These are phyloP conservation scores for Apophysomyces ossiformis DNA, from an alignment of 371 early-diverging fungal genomes.

Conservation along the genomic window DNA sequence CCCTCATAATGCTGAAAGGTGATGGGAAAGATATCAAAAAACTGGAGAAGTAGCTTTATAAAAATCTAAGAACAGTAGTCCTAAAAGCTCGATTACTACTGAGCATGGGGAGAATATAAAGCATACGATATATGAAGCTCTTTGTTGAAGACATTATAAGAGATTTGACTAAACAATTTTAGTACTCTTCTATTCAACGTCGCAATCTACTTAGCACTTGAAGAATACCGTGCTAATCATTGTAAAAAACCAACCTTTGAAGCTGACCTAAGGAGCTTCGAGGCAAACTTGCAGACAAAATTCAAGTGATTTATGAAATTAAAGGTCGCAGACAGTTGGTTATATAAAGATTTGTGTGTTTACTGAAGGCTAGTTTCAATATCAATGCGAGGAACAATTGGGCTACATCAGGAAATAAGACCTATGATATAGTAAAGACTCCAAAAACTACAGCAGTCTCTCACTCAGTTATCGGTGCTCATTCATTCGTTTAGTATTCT, in stretches of 20 bases:
- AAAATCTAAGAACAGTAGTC: slow-evolving; percentile 5
- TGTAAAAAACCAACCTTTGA: too few species aligned
- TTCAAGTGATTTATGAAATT: slow-evolving; percentile 4
- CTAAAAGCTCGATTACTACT: slow-evolving; percentile 8
- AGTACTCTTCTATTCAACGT: not conserved
- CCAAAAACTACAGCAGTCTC: not conserved
- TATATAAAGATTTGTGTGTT: not conserved
- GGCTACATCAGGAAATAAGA: not conserved
- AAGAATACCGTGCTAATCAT: too few species aligned
- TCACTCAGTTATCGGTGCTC: not conserved
- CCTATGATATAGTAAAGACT: not conserved
- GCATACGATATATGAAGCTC: too few species aligned
- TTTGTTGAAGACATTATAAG: too few species aligned
- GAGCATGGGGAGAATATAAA: too few species aligned
- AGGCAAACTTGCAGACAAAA: too few species aligned
- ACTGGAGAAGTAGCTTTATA: slow-evolving; percentile 1
- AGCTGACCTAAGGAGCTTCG: too few species aligned
- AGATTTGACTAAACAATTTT: too few species aligned
- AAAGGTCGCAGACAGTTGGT: slow-evolving; percentile 1
- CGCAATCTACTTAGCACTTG: slow-evolving; percentile 4
- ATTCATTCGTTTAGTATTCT: not conserved
- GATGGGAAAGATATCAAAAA: slow-evolving; percentile 4
- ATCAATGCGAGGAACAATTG: slow-evolving; percentile 11
- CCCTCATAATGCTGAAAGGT: not conserved
- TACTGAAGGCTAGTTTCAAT: slow-evolving; percentile 12